Percentiles rank a stretch among this genome's conserved stretches.
phyloP scores from a whole-genome alignment of 2,329 filamentous ascomycete genomes.

The Dichotomopilus funicola region DNA sequence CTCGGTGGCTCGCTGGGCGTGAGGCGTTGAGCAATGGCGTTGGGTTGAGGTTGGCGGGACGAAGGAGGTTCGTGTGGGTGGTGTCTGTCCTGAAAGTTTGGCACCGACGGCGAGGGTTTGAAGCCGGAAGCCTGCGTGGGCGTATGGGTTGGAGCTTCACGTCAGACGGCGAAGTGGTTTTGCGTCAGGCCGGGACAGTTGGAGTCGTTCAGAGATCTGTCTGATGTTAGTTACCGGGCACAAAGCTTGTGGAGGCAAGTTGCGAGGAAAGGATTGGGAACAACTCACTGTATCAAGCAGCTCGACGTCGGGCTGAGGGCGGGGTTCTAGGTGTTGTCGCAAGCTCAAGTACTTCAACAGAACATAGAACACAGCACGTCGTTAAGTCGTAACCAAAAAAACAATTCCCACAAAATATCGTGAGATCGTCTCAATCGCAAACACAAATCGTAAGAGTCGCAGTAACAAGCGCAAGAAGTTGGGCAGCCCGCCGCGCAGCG shows the following conservation, averaged over 20 bases:
- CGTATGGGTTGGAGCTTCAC: no score
- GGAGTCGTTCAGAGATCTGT: not conserved
- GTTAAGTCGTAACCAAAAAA: not conserved
- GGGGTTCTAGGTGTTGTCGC: not conserved
- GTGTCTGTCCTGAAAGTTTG: no score
- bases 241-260: not conserved
- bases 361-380: not conserved
- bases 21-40: no score
- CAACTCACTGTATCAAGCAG: slow-evolving; percentile 3
- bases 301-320: not conserved
- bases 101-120: no score
- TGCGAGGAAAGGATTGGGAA: not conserved
- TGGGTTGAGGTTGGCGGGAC: no score
- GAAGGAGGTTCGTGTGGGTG: no score
- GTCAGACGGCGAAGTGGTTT: no score
- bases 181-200: no score
- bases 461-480: slow-evolving; percentile 5
- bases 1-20: no score
- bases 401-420: not conserved
- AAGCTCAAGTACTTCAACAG: not conserved
- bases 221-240: slow-evolving; percentile 6
- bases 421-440: not conserved
- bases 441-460: not conserved
- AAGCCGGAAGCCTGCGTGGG: no score
- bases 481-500: slow-evolving; percentile 3